Conservation (phyloP, 1,284 basidiomycete species). For the Thelephora terrestris region DNA sequence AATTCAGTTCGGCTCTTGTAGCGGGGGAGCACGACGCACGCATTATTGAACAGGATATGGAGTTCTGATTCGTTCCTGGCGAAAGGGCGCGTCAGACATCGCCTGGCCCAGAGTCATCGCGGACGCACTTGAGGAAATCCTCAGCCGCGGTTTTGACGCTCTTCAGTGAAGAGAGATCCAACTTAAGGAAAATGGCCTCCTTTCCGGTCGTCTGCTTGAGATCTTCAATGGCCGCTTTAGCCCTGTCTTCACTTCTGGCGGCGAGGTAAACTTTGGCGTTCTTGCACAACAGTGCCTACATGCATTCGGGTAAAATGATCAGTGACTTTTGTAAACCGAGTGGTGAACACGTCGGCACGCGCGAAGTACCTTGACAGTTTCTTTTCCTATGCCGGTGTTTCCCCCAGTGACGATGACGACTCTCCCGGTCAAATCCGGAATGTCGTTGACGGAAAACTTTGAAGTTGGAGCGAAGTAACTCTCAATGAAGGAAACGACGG, state of each 20-base stretch:
- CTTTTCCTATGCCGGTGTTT: conserved; percentile 13
- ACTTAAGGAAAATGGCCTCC: conserved; percentile 32
- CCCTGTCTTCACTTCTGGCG: conserved; percentile 30
- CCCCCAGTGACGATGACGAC: conserved; percentile 10
- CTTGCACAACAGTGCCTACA: too few species aligned
- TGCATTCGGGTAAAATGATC: too few species aligned
- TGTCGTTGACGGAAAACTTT: conserved; percentile 31
- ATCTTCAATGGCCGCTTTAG: conserved; percentile 31
- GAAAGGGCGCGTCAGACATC: background rate
- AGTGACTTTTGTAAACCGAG: too few species aligned
- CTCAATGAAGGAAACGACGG: too few species aligned
- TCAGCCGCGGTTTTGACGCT: conserved; percentile 40
- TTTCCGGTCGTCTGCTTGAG: conserved; percentile 30
- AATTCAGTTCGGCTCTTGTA: too few species aligned
- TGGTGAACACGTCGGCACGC: too few species aligned
- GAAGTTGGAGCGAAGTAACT: conserved; percentile 27
- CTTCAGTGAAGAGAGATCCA: conserved; percentile 45
- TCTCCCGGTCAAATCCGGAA: conserved; percentile 42
- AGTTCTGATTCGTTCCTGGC: conserved; percentile 25
- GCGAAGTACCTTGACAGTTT: conserved; percentile 13
- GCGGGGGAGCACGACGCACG: conserved; percentile 17
- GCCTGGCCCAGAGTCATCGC: background rate
- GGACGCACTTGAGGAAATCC: conserved; percentile 34
- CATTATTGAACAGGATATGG: conserved; percentile 27
- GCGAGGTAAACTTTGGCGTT: conserved; percentile 46